A percentile compares a stretch with the other conserved stretches of the same genome.
Conservation (phyloP, 176 grass and related monocot species). For the Thalia dealbata region DNA sequence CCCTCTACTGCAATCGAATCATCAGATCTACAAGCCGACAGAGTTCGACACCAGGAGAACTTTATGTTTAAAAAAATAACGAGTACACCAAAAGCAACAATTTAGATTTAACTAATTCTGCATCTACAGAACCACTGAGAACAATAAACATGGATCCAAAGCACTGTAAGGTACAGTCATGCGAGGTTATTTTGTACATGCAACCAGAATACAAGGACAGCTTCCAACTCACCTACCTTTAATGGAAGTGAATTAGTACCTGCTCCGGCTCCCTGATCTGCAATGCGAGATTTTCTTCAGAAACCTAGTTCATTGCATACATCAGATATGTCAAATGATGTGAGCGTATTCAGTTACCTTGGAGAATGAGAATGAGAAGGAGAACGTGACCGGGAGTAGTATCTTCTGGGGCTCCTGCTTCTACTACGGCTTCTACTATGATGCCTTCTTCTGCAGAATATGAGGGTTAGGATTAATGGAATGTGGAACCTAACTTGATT, state of each 20-base stretch:
- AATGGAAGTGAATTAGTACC: conserved; percentile 32
- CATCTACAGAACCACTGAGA: not conserved
- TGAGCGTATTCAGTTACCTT: conserved; percentile 32
- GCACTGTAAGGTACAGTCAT: not conserved
- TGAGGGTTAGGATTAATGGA: not conserved
- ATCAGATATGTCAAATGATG: not conserved
- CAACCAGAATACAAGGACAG: not conserved
- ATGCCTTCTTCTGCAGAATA: conserved; percentile 37
- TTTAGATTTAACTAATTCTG: not conserved
- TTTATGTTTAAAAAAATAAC: not conserved
- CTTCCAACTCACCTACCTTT: not conserved
- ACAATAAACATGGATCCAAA: not conserved
- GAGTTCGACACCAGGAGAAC: not conserved
- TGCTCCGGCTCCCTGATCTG: conserved; percentile 78
- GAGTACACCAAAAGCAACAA: not conserved
- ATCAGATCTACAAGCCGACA: too few species aligned
- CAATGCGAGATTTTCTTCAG: conserved; percentile 6
- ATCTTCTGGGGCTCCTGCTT: conserved; percentile 46
- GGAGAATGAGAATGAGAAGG: conserved; percentile 60
- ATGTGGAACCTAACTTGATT: too few species aligned
- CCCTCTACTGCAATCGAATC: too few species aligned
- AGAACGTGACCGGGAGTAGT: conserved; percentile 35
- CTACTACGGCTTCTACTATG: conserved; percentile 70
- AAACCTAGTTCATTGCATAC: conserved; percentile 14
- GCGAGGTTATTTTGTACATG: not conserved